These are phyloP conservation scores for Arabidopsis arenosa DNA, from an alignment of 345 rosid genomes.

Conservation along the genomic window DNA sequence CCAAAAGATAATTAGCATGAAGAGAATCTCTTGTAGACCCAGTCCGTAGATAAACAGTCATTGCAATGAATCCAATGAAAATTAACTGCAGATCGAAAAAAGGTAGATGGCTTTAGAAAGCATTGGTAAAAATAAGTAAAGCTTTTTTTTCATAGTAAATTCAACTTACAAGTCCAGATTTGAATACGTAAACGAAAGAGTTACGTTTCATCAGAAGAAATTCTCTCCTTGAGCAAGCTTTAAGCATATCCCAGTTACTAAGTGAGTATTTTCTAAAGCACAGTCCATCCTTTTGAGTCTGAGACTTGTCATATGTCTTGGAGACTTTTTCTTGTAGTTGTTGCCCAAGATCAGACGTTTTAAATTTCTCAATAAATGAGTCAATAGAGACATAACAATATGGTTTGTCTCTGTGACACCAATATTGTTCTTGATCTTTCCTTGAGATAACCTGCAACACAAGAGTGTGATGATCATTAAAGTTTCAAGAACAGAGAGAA, in stretches of 20 bases:
- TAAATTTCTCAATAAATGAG: slow-evolving; percentile 44
- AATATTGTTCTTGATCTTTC: slow-evolving; percentile 59
- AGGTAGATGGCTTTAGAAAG: not conserved
- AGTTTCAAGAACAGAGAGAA: not conserved
- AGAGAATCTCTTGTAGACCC: slow-evolving; percentile 40
- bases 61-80: slow-evolving; percentile 44
- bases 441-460: slow-evolving; percentile 51
- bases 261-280: slow-evolving; percentile 47
- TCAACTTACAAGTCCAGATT: slow-evolving; percentile 45
- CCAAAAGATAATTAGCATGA: slow-evolving; percentile 54
- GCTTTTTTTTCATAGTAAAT: not conserved
- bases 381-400: slow-evolving; percentile 49
- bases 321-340: slow-evolving; percentile 44
- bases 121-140: slow-evolving; percentile 2
- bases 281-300: slow-evolving; percentile 37
- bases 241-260: slow-evolving; percentile 51
- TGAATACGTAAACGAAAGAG: slow-evolving; percentile 51
- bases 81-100: slow-evolving; percentile 41
- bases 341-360: slow-evolving; percentile 41
- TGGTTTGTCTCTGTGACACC: slow-evolving; percentile 45
- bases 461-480: not conserved
- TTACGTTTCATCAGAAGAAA: slow-evolving; percentile 57
- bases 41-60: slow-evolving; percentile 51
- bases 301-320: slow-evolving; percentile 40
- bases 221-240: slow-evolving; percentile 57